A percentile compares a stretch with the other conserved stretches of the same genome.
Evolutionary conservation across 306 rosid species (phyloP).

Genomic region (Vigna mungo): DNA sequence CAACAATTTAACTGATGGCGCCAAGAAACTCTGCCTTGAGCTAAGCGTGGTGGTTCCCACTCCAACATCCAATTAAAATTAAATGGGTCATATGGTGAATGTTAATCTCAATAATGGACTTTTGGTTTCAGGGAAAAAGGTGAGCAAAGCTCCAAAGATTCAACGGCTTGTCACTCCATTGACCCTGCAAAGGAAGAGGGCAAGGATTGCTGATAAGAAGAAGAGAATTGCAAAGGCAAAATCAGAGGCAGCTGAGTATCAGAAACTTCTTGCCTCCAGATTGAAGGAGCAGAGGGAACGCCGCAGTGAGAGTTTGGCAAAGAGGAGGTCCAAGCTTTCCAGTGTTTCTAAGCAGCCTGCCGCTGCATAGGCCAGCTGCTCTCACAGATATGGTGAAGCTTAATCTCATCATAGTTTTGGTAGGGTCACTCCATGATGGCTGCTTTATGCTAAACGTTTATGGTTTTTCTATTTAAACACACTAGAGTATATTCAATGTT

Average conservation of each 20-base stretch:
- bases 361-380: conserved; percentile 25
- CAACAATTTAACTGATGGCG: not conserved
- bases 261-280: conserved; percentile 51
- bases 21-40: not conserved
- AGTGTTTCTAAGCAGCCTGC: conserved; percentile 39
- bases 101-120: conserved; percentile 10
- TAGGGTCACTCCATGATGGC: conserved; percentile 32
- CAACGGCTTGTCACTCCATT: conserved; percentile 46
- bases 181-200: conserved; percentile 49
- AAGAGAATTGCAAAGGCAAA: conserved; percentile 56
- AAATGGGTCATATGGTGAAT: not conserved
- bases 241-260: conserved; percentile 51
- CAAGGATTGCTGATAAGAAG: conserved; percentile 51
- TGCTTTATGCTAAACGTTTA: not conserved
- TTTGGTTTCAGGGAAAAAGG: conserved; percentile 47
- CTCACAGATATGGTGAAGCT: conserved; percentile 9
- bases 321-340: conserved; percentile 48
- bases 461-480: conserved; percentile 21
- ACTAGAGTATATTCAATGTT: conserved; percentile 8
- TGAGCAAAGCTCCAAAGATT: conserved; percentile 51
- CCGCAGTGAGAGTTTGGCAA: conserved; percentile 48
- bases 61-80: too few species aligned
- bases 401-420: conserved; percentile 43
- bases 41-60: too few species aligned
- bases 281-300: conserved; percentile 46